Evolutionary conservation across 208 protist genomes (phyloP), one percentile per base, ranked within the genome.

Genomic region (Trypanosoma avium): DNA sequence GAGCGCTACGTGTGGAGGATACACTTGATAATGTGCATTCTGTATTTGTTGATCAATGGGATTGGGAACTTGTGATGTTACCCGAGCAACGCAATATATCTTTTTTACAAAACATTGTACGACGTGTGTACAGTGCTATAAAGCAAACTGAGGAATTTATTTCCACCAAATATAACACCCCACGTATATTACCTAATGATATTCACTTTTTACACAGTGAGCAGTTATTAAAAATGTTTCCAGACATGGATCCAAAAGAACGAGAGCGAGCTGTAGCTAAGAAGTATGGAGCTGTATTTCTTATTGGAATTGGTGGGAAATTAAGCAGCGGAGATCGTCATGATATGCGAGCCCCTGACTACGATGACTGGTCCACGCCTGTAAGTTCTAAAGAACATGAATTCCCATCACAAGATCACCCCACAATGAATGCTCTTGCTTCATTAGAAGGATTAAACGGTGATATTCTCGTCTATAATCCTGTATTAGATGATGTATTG

Each of bases 41-140:
- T 36, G 73, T 97, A 32, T 92, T 89, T 75, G 93, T 97, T 0
- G 93, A 97, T 61, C 93, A 97, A 73, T 97, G 90, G 88, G 93
- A 97, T 75, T 97, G 93, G 93, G 90, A 97, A 74, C 69, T 75
- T 17, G 86, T 92, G 21, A 95, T 97, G 71, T 30, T 5, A 21
- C 26, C 59, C 8, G 59, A 75, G 12, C 63, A 96, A 13, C 79
- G 93, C 46, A 87, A 59, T 38, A 52, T 92, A 29, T 77, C 86
- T 3, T 92, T 85, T 69, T 68, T 97, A 33, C 68, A 84, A 66
- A 57, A 68, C 13, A 88, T 64, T 43, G 93, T 97, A 8, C 40
- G 59, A 36, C 76, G 66, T 36, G 75, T 97, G 52, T 95, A 93
- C 70, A 60, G 50, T 10, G 84, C 81, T 24, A 82, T 97, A 40